Evolutionary conservation across 108 stramenopile genomes (phyloP).

Genomic region (Epithemia pelagica): DNA sequence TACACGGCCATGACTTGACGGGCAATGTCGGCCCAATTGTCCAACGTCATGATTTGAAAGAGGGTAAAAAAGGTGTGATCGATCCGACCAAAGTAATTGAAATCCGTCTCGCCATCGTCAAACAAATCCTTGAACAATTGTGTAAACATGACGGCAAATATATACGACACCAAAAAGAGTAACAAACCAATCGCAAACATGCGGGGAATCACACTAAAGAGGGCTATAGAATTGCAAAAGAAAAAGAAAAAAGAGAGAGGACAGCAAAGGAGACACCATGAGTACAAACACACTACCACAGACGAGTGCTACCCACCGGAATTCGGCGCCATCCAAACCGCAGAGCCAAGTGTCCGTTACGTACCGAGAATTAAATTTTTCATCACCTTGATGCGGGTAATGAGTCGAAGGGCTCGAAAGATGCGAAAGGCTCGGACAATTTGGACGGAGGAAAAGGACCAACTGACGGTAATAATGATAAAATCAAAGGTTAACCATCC

Average conservation of each 20-base stretch:
- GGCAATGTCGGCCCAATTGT: constrained; percentile 42
- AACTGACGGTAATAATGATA: constrained; percentile 50
- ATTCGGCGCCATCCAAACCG: too few species aligned
- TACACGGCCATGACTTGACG: constrained; percentile 36
- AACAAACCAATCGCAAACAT: constrained; percentile 44
- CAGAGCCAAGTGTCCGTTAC: too few species aligned
- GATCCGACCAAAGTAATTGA: constrained; percentile 50
- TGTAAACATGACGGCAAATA: constrained; percentile 69
- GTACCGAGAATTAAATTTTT: constrained; percentile 47
- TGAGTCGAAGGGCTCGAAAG: constrained; percentile 63
- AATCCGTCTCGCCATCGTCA: constrained; percentile 14
- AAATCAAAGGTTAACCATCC: constrained; percentile 71
- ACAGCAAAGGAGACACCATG: neutral
- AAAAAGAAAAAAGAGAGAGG: neutral
- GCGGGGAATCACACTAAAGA: constrained; percentile 54
- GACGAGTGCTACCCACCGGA: too few species aligned
- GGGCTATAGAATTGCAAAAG: constrained; percentile 21
- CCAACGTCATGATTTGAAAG: constrained; percentile 52
- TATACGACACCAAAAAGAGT: constrained; percentile 44
- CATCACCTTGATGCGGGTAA: constrained; percentile 63
- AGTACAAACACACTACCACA: too few species aligned
- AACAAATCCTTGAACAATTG: constrained; percentile 42
- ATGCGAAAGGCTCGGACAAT: constrained; percentile 74
- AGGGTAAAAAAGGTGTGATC: constrained; percentile 45
- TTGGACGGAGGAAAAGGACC: constrained; percentile 51